Conservation (phyloP, 2,329 filamentous ascomycete species). For the Stemphylium vesicarium region DNA sequence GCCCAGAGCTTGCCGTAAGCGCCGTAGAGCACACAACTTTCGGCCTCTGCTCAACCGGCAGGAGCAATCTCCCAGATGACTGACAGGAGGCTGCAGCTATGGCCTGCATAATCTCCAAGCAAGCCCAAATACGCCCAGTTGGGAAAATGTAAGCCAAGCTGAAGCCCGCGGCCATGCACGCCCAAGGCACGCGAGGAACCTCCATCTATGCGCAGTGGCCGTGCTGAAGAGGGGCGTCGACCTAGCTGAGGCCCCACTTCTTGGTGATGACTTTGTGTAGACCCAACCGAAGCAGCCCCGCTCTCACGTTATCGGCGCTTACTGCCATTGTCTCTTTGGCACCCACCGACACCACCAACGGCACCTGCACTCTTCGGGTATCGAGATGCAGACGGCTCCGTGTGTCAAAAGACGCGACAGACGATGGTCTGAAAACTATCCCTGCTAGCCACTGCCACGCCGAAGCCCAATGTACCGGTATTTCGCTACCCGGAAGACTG, state of each 20-base stretch:
- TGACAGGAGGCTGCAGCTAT: constrained; percentile 10
- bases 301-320: constrained; percentile 33
- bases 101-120: neutral
- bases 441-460: constrained; percentile 7
- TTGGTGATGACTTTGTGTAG: constrained; percentile 1
- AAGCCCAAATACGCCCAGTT: neutral
- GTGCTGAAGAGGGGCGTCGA: constrained; percentile 2
- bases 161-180: neutral
- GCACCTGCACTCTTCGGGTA: constrained; percentile 12
- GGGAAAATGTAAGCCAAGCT: neutral
- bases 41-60: constrained; percentile 13
- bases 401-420: constrained; percentile 3
- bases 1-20: constrained; percentile 13
- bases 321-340: constrained; percentile 31
- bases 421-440: neutral
- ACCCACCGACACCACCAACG: constrained; percentile 22
- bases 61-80: constrained; percentile 6
- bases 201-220: neutral
- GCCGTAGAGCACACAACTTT: constrained; percentile 9
- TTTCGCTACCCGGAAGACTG: neutral
- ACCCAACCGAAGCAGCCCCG: constrained; percentile 17
- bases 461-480: neutral
- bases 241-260: constrained; percentile 4
- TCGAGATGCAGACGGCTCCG: neutral
- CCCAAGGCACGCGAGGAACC: neutral